Evolutionary conservation across 768 basidiomycete genomes (phyloP), one percentile per base, ranked within the genome.

Genomic region (Dioszegia aurantiaca): DNA sequence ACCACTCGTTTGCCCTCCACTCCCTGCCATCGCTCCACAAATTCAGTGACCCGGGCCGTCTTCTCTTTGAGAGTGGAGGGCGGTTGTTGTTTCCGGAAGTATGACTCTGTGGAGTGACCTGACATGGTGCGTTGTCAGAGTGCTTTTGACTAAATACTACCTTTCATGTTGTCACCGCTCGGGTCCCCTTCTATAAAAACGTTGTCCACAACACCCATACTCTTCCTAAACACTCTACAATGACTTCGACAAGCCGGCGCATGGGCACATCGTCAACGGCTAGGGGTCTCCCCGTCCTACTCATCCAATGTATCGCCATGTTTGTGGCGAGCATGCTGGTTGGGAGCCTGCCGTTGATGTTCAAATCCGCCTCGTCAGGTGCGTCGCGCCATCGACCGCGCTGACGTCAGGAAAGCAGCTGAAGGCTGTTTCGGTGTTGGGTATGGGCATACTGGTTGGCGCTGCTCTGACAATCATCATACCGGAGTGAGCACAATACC

Each of bases 401-500:
- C 58, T 48, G 56, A 48, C 36, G n/a, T 26, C 51, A 63, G 67
- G 79, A 82, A 79, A 78, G 64, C 73, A 44, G 61, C 79, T 78
- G 76, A 80, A 76, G 78, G 81, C 63, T 78, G 72, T 86, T 30
- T 82, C 81, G 8, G 82, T 82, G 41, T 72, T 90, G 16, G 87
- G 89, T 11, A 87, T 87, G 43, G 93, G 93, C 11, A 79, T 97
- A 11, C 81, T 98, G 17, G 82, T 95, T 14, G 93, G 93, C 3
- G 87, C 93, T 2, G 90, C 90, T 0, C 78, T 97, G 62, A 89
- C 89, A 12, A 85, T 98, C 24, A 90, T 97, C 62, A 86, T 97
- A 52, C 93, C 94, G 36, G 93, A 95, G 88, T 92, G 77, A 74
- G 87, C 26, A n/a, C 2, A 41, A 12, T 62, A 31, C 56, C 86